Evolutionary conservation across 2,329 filamentous ascomycete species (phyloP), one percentile per base, ranked within the genome.

Genomic region (Paecilomyces sp.): DNA sequence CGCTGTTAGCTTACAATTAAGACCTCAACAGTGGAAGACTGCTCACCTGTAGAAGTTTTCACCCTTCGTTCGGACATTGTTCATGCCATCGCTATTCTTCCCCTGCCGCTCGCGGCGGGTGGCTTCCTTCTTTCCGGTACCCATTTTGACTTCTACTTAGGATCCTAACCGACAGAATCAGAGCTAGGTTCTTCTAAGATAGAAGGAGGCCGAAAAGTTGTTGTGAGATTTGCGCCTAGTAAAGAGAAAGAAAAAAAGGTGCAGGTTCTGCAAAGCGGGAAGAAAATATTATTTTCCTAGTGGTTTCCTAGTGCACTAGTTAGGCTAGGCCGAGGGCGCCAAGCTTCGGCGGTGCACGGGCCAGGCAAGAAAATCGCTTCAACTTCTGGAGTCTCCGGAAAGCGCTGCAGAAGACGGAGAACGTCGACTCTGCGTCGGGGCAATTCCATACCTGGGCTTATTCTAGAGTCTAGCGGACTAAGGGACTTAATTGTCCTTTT

Each of bases 11-110:
- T 47, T 47, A 15, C 15, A 2, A 47, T 47, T n/a, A 2, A 3
- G 36, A 47, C 15, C 22, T 9, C 22, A 52, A 34, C 30, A 25
- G 13, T 22, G 36, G 31, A 54, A 31, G 30, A 50, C 11, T 18
- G 55, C 81, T 65, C 80, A 88, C 83, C 90, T 87, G 81, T 97
- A 97, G 80, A 97, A 99, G 81, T 97, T 97, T 83, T 97, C 93
- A 79, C 94, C 94, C 80, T 99, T 99, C 68, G 87, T 83, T 70
- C 88, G 91, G 71, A 97, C 90, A 79, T 97, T 97, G 70, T 80
- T 87, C 85, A 96, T 91, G 74, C 91, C 91, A 85, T 94, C 89
- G 66, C 85, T 85, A 56, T 84, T 85, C 80, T 92, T 93, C 67
- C 91, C 91, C 83, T 97, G 87, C 75, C 92, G 89, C 80, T 83